Conservation (phyloP, 116 monocot species). For the Posidonia oceanica region DNA sequence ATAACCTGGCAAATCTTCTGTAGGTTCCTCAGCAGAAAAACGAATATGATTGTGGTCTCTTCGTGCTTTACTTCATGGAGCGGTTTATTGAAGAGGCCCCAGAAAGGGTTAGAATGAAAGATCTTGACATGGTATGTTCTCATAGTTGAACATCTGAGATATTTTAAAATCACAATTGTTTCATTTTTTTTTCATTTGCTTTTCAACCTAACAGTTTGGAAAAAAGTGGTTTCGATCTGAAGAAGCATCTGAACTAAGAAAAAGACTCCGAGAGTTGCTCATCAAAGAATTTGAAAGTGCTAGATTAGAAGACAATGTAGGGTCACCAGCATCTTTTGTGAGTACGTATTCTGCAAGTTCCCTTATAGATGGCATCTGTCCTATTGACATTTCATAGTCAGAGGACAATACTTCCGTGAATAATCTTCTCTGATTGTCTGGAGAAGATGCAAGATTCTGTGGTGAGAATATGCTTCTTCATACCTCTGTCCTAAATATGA, state of each 20-base stretch:
- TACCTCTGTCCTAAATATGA: no score
- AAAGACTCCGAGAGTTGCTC: slow-evolving; percentile 24
- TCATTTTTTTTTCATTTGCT: slow-evolving; percentile 2
- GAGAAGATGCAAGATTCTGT: no score
- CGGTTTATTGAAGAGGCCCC: slow-evolving; percentile 58
- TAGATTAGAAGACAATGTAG: background rate
- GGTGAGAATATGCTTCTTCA: no score
- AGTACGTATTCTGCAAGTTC: background rate
- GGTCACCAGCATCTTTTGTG: background rate
- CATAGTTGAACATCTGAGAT: background rate
- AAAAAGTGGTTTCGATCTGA: slow-evolving; percentile 52
- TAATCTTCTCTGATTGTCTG: no score
- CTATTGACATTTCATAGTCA: no score
- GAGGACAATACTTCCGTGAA: no score
- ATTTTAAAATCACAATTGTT: background rate
- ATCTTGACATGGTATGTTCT: slow-evolving; percentile 36
- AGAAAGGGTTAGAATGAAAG: slow-evolving; percentile 34
- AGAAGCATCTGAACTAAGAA: slow-evolving; percentile 51
- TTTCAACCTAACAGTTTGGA: slow-evolving; percentile 32
- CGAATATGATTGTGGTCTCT: slow-evolving; percentile 64
- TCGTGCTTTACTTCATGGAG: slow-evolving; percentile 62
- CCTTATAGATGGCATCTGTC: background rate
- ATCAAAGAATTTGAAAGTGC: slow-evolving; percentile 24
- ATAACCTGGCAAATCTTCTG: background rate
- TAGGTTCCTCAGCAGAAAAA: slow-evolving; percentile 71